These are phyloP conservation scores for Mycena sanguinolenta DNA, from an alignment of 768 basidiomycete genomes.

Conservation along the genomic window DNA sequence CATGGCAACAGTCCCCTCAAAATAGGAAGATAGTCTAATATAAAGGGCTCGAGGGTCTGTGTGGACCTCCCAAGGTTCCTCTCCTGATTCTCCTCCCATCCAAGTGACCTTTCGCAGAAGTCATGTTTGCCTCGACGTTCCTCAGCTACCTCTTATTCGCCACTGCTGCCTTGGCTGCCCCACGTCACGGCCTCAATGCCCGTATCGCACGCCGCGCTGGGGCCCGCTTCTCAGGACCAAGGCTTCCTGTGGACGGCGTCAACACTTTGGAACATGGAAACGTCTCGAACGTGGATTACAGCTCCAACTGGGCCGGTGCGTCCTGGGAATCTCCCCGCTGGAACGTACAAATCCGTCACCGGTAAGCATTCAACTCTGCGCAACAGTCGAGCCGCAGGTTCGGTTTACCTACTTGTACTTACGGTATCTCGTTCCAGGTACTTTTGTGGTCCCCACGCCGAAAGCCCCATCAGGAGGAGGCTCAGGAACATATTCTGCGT, in stretches of 20 bases:
- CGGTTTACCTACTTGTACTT: background rate
- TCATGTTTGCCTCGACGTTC: constrained; percentile 17
- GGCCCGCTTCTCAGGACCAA: background rate
- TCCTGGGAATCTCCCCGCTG: constrained; percentile 13
- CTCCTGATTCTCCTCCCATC: background rate
- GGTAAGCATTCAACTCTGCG: constrained; percentile 2
- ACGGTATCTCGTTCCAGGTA: constrained; percentile 7
- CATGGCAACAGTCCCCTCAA: background rate
- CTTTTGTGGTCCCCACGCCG: constrained; percentile 13
- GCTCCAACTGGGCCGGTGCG: constrained; percentile 12
- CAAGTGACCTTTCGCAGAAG: too few relatives aligned
- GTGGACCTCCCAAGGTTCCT: background rate
- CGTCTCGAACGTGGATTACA: background rate
- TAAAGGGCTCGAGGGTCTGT: background rate
- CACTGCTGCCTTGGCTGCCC: constrained; percentile 10
- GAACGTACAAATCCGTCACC: constrained; percentile 15
- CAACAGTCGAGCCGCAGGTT: background rate
- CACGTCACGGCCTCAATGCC: background rate
- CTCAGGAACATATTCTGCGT: constrained; percentile 2
- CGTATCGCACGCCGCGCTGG: constrained; percentile 6
- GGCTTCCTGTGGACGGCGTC: background rate
- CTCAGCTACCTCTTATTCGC: constrained; percentile 14
- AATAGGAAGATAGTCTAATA: background rate
- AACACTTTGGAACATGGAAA: background rate
- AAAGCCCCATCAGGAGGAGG: constrained; percentile 8